These are phyloP conservation scores for Trichoderma sp. DNA, from an alignment of 2,329 filamentous ascomycete species.

Conservation along the genomic window DNA sequence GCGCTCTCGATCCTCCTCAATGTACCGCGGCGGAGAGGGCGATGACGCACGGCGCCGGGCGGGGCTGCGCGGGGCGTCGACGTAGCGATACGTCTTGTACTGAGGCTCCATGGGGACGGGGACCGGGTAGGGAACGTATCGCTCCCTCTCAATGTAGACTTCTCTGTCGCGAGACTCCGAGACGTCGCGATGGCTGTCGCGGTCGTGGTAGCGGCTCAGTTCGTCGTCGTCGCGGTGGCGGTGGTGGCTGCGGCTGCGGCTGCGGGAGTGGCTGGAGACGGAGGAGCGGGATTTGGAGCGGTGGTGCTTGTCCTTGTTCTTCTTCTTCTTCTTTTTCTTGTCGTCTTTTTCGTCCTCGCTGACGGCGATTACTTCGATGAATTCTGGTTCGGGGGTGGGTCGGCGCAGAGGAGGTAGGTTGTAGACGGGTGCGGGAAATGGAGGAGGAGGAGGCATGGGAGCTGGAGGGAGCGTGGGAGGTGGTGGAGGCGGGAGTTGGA, in stretches of 20 bases:
- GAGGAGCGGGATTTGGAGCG: conserved; percentile 27
- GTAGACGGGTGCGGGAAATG: conserved; percentile 14
- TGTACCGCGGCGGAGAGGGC: conserved; percentile 34
- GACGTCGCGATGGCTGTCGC: background rate
- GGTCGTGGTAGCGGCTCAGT: background rate
- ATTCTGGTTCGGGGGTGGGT: conserved; percentile 31
- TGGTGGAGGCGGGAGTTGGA: conserved; percentile 21
- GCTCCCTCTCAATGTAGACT: conserved; percentile 55
- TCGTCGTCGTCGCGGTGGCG: conserved; percentile 7
- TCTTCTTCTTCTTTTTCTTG: conserved; percentile 24
- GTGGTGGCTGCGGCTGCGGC: conserved; percentile 28
- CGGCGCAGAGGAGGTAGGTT: conserved; percentile 25
- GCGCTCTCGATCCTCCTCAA: conserved; percentile 28
- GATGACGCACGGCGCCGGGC: conserved; percentile 34
- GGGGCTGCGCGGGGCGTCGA: conserved; percentile 45
- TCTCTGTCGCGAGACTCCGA: conserved; percentile 38
- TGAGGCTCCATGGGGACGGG: conserved; percentile 46
- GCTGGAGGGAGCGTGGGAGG: conserved; percentile 27
- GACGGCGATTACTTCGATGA: conserved; percentile 43
- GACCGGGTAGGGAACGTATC: conserved; percentile 44
- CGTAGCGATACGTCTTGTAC: conserved; percentile 55
- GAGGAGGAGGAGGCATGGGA: conserved; percentile 24
- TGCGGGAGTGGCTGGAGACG: conserved; percentile 26
- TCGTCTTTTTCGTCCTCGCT: conserved; percentile 29
- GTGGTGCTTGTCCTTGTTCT: conserved; percentile 19